phyloP scores from a whole-genome alignment of 495 filamentous ascomycete genomes.

The Aspergillus incahuasiensis region DNA sequence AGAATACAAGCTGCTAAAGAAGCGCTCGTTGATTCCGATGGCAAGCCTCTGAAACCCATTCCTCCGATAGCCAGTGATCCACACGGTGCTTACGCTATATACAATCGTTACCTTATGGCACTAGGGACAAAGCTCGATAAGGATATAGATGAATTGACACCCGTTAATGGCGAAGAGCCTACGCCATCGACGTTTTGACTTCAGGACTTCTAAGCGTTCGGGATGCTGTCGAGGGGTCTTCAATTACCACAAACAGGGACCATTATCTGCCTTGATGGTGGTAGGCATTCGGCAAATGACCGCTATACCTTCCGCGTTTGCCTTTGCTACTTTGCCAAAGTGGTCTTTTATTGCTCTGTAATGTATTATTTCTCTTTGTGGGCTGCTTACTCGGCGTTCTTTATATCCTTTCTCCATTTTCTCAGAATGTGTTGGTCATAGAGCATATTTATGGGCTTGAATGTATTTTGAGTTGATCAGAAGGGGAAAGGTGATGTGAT shows the following conservation, averaged over 20 bases:
- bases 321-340: conserved; percentile 10
- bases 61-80: background rate
- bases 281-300: conserved; percentile 6
- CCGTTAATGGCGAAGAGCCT: background rate
- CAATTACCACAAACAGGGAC: background rate
- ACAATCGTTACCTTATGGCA: conserved; percentile 10
- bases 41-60: conserved; percentile 4
- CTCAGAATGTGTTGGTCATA: conserved; percentile 19
- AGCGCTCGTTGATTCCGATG: background rate
- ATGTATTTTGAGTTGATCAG: conserved; percentile 12
- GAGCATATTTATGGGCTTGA: conserved; percentile 22
- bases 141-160: background rate
- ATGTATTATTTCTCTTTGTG: conserved; percentile 11
- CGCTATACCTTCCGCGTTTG: background rate
- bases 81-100: conserved; percentile 14
- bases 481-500: conserved; percentile 1
- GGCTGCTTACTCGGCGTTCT: conserved; percentile 2
- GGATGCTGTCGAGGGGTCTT: background rate
- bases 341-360: conserved; percentile 16
- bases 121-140: conserved; percentile 8
- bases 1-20: conserved; percentile 8
- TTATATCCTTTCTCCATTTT: background rate
- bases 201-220: background rate
- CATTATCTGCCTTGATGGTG: conserved; percentile 2
- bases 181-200: background rate